phyloP scores from a whole-genome alignment of 768 basidiomycete species.

The Xerocomellus chrysenteron region DNA sequence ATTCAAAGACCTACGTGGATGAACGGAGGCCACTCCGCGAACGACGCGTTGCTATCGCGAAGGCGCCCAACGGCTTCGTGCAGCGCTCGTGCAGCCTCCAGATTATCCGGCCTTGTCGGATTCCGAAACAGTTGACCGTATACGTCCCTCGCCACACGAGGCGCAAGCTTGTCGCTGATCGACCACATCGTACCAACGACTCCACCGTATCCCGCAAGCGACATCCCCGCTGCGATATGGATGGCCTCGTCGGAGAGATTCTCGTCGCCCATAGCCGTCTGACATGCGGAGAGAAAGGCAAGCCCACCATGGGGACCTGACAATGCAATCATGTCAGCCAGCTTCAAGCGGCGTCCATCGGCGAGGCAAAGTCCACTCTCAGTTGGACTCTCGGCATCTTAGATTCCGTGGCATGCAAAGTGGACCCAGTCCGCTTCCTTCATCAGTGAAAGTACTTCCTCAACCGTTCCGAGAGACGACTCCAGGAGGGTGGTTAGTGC shows the following conservation, averaged over 20 bases:
- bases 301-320: slow-evolving; percentile 24
- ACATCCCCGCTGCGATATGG: slow-evolving; percentile 30
- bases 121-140: too few species aligned
- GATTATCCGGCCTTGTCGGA: too few species aligned
- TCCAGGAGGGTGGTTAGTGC: too few species aligned
- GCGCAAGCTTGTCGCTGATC: slow-evolving; percentile 28
- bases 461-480: not conserved
- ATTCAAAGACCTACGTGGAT: too few species aligned
- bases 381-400: not conserved
- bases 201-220: slow-evolving; percentile 26
- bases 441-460: not conserved
- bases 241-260: too few species aligned
- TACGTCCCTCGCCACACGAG: not conserved
- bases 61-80: too few species aligned
- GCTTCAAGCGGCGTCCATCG: not conserved
- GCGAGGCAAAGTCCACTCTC: not conserved
- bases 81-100: too few species aligned
- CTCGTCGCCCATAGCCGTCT: slow-evolving; percentile 19
- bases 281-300: slow-evolving; percentile 46
- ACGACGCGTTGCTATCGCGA: too few species aligned
- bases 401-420: not conserved
- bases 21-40: too few species aligned
- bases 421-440: not conserved
- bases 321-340: not conserved
- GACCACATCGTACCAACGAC: slow-evolving; percentile 46